Conservation (phyloP, 306 rosid species). For the Abrus precatorius region DNA sequence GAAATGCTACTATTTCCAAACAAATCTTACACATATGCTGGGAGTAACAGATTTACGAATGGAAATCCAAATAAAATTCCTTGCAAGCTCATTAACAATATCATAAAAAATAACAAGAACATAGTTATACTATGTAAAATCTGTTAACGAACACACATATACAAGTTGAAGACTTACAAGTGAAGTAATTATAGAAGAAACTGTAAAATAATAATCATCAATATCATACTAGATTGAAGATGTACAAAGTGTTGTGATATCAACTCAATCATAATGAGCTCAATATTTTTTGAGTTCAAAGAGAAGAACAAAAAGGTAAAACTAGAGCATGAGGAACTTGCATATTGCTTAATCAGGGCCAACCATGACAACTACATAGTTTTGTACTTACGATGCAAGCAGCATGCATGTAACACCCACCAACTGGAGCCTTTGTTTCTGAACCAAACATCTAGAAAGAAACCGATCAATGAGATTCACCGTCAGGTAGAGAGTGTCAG, state of each 20-base stretch:
- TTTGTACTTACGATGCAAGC: constrained; percentile 86
- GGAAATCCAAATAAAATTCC: background rate
- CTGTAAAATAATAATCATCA: constrained; percentile 5
- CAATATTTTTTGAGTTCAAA: background rate
- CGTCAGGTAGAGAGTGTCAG: constrained; percentile 94
- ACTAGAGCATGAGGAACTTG: constrained; percentile 3
- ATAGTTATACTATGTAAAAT: background rate
- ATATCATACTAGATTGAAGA: background rate
- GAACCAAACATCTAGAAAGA: constrained; percentile 69
- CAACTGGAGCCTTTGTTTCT: constrained; percentile 82
- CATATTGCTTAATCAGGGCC: constrained; percentile 18
- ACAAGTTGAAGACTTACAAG: background rate
- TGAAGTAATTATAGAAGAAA: background rate
- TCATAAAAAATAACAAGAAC: background rate
- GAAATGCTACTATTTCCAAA: background rate
- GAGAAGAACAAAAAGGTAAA: background rate
- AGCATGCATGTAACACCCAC: constrained; percentile 92
- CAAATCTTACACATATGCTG: background rate
- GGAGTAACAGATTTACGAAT: background rate
- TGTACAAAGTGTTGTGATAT: background rate
- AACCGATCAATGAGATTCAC: constrained; percentile 88
- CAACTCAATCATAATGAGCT: constrained; percentile 9
- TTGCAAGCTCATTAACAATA: background rate
- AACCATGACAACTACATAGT: constrained; percentile 22
- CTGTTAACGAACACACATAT: background rate